Evolutionary conservation across 225 moss, liverwort and hornwort genomes (phyloP).

Genomic region (Rhytidiadelphus loreus): DNA sequence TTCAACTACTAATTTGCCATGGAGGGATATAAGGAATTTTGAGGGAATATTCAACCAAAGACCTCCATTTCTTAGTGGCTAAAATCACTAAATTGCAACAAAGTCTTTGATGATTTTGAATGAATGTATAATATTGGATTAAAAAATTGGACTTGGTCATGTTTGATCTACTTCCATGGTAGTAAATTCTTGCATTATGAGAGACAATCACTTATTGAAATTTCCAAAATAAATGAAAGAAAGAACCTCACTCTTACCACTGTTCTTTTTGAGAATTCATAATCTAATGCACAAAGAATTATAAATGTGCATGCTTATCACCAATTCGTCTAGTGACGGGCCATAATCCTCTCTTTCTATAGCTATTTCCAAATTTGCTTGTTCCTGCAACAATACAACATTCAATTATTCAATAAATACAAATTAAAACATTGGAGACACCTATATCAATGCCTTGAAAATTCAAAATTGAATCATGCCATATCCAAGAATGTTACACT

Average conservation of each 20-base stretch:
- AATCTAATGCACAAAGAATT: background rate
- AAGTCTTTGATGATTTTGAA: background rate
- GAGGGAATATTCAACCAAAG: no score
- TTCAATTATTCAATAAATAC: no score
- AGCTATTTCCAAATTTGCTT: background rate
- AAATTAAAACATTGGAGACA: background rate
- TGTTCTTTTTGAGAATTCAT: background rate
- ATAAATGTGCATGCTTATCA: background rate
- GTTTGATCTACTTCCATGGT: background rate
- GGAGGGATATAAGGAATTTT: background rate
- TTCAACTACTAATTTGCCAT: background rate
- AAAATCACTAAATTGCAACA: background rate
- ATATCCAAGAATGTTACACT: background rate
- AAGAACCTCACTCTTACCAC: no score
- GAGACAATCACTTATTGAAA: background rate
- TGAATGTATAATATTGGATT: background rate
- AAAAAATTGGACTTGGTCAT: accelerated
- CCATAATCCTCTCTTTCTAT: no score
- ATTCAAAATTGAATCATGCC: background rate
- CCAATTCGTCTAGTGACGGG: background rate
- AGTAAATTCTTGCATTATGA: background rate
- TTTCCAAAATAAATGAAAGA: background rate
- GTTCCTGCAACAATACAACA: accelerated
- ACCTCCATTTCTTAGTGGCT: background rate
- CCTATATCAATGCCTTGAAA: background rate